Base-by-base conservation (phyloP, 768 basidiomycete genomes). In the Russula virescens region DNA sequence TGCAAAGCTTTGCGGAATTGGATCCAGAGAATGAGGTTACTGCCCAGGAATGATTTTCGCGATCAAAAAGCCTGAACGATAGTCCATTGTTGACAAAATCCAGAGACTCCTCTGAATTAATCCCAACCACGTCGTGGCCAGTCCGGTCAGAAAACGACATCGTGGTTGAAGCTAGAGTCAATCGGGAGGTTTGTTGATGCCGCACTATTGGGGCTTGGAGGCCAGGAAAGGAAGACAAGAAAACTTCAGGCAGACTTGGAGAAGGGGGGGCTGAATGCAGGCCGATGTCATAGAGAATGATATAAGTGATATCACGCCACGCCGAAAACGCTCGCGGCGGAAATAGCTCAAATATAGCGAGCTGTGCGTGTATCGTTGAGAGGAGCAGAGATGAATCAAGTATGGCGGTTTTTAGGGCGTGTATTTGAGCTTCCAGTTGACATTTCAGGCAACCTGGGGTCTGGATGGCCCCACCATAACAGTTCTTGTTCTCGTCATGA, bases 351-450 rank as follows among this genome's bases (percentile, higher is more conserved):
- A 63, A 63, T 8, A 55, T 52, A 1, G 34, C 46, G 9, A 38
- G 13, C 18, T 52, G 50, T 28, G 58, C 45, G 38, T 6, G 38
- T n/a, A 25, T 14, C 0, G 5, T 8, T n/a, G 8, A 45, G 2
- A 23, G 3, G 19, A 58, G 46, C 2, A 63, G 46, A 2, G 62
- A 58, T 58, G 51, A 60, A 18, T 63, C 62, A 23, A 59, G 58
- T 6, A 55, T 25, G 18, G 9, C 23, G 19, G 49, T 55, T 18
- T 18, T 21, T 25, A 60, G 13, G 18, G 51, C 13, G 5, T 5
- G 10, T 10, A 31, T 42, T 5, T 38, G 5, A 3, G 9, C 1
- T 11, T 40, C 42, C 21, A 35, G 7, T 14, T 26, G 9, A 56
- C 46, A 46, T 28, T 34, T 56, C 13, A 2, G 34, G 21, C 51